phyloP scores from a whole-genome alignment of 2,329 filamentous ascomycete genomes.

The Clonostachys chloroleuca region DNA sequence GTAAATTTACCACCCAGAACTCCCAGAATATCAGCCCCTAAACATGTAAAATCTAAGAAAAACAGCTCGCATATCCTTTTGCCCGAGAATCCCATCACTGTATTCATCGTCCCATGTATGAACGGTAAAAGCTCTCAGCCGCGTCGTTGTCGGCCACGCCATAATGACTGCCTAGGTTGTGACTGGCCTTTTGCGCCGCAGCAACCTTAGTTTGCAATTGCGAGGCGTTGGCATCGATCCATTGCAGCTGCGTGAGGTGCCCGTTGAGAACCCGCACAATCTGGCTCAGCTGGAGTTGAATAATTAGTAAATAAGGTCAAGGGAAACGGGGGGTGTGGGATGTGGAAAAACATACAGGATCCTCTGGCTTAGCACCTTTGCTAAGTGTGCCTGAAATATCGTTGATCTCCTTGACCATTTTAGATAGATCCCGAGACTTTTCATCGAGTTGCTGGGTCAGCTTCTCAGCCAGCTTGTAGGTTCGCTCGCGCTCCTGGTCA shows the following conservation, averaged over 20 bases:
- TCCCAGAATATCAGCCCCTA: not conserved
- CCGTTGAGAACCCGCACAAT: conserved; percentile 94
- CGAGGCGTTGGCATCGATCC: conserved; percentile 83
- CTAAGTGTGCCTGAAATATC: conserved; percentile 82
- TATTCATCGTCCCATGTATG: conserved; percentile 73
- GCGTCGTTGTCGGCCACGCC: conserved; percentile 63
- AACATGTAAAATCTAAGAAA: not conserved
- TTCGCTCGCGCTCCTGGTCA: conserved; percentile 92
- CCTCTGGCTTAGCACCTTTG: conserved; percentile 84
- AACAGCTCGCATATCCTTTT: conserved; percentile 4
- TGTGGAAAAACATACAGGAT: conserved; percentile 60
- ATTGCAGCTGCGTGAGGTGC: conserved; percentile 86
- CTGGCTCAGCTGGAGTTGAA: conserved; percentile 69
- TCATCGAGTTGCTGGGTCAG: conserved; percentile 86
- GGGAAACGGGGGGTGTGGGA: conserved; percentile 9
- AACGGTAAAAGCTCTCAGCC: conserved; percentile 86
- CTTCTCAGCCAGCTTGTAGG: conserved; percentile 93
- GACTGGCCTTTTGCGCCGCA: conserved; percentile 75
- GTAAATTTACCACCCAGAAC: conserved; percentile 2
- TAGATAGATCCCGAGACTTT: conserved; percentile 86
- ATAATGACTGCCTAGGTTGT: conserved; percentile 52
- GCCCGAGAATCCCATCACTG: conserved; percentile 3
- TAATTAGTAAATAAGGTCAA: not conserved
- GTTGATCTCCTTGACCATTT: conserved; percentile 99
- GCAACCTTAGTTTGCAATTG: conserved; percentile 78